Evolutionary conservation across 768 basidiomycete genomes (phyloP).

Genomic region (Tulasnella sp.): DNA sequence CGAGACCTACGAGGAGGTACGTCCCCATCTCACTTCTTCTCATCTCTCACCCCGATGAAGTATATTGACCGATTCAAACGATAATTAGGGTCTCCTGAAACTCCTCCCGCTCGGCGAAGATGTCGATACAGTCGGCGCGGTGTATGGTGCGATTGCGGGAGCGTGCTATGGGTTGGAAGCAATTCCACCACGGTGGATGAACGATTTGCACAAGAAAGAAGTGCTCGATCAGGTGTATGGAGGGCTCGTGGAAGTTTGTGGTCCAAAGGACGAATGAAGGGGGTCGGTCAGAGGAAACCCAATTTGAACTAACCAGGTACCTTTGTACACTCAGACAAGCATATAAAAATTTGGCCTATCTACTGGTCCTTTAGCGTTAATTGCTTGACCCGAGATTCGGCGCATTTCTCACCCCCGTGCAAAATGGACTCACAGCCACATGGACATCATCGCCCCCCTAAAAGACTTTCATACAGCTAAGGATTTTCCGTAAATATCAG

Average conservation of each 20-base stretch:
- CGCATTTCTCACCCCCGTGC: too few relatives aligned
- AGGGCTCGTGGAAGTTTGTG: neutral
- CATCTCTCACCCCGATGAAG: neutral
- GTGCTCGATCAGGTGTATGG: constrained; percentile 13
- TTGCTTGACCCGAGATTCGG: too few relatives aligned
- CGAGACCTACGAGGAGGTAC: constrained; percentile 28
- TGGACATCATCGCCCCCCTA: too few relatives aligned
- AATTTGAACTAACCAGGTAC: neutral
- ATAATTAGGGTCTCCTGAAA: constrained; percentile 24
- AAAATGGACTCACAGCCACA: too few relatives aligned
- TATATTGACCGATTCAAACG: neutral
- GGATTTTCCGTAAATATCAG: too few relatives aligned
- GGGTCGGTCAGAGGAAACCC: neutral
- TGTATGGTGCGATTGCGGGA: constrained; percentile 28
- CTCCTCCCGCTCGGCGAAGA: constrained; percentile 26
- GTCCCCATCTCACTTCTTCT: neutral
- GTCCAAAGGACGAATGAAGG: neutral
- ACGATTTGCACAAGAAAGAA: constrained; percentile 18
- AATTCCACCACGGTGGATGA: constrained; percentile 26
- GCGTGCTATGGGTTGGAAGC: constrained; percentile 25
- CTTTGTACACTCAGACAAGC: neutral
- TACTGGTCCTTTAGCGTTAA: too few relatives aligned
- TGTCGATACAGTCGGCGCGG: constrained; percentile 28
- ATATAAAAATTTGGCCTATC: neutral
- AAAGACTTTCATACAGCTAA: too few relatives aligned